Evolutionary conservation across 1,284 basidiomycete species (phyloP).

Genomic region (Caloboletus firmus): DNA sequence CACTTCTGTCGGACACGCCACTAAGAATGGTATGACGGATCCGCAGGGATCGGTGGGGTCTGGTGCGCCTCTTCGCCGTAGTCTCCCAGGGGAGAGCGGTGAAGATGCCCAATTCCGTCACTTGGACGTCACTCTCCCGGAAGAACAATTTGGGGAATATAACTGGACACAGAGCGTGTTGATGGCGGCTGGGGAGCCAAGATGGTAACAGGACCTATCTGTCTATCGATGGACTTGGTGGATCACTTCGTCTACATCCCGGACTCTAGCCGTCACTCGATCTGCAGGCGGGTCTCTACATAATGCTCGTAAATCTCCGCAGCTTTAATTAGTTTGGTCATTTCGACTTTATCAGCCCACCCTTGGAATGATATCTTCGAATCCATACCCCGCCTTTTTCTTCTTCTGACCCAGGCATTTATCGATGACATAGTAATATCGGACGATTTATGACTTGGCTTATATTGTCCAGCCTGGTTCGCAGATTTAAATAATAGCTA

Average conservation of each 20-base stretch:
- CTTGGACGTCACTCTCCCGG: conserved; percentile 26
- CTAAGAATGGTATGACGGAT: conserved; percentile 3
- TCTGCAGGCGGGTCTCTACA: conserved; percentile 36
- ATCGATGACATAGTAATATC: not conserved
- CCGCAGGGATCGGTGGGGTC: conserved; percentile 8
- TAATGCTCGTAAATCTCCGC: conserved; percentile 15
- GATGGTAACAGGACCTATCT: conserved; percentile 24
- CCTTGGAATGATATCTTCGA: conserved; percentile 18
- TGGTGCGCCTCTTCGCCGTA: not conserved
- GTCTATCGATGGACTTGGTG: conserved; percentile 9
- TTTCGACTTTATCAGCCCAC: conserved; percentile 14
- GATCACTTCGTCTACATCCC: conserved; percentile 11
- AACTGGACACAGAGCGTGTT: conserved; percentile 37
- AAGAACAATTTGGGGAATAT: conserved; percentile 27
- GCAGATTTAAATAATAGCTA: conserved; percentile 13
- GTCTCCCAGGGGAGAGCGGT: conserved; percentile 2
- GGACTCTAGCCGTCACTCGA: conserved; percentile 23
- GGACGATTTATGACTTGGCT: not conserved
- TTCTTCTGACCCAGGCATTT: not conserved
- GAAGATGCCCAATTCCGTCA: conserved; percentile 22
- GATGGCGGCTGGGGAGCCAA: conserved; percentile 34
- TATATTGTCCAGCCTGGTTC: not conserved
- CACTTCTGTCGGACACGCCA: conserved; percentile 9
- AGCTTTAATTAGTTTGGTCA: conserved; percentile 22
- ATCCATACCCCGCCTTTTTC: conserved; percentile 26